Evolutionary conservation across 176 grass and related monocot genomes (phyloP).

Genomic region (Poa pratensis): DNA sequence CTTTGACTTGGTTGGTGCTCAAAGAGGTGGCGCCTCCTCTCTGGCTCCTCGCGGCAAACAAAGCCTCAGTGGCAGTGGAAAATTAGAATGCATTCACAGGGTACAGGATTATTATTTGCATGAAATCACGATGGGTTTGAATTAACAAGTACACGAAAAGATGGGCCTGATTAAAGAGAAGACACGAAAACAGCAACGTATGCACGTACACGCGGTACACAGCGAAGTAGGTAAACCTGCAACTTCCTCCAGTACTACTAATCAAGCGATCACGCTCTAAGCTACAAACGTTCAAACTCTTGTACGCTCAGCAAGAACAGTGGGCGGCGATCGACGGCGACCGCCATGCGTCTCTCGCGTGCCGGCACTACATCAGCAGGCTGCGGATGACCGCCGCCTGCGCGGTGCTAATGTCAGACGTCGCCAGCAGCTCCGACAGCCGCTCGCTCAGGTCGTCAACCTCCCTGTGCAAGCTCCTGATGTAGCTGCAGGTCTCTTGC

Average conservation of each 20-base stretch:
- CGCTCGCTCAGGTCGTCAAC: constrained; percentile 85
- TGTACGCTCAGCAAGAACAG: constrained; percentile 26
- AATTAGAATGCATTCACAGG: not conserved
- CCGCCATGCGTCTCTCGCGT: not conserved
- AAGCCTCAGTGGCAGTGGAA: not conserved
- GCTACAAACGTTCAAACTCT: constrained; percentile 35
- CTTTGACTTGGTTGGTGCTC: not conserved
- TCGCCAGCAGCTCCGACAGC: constrained; percentile 78
- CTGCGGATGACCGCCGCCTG: constrained; percentile 87
- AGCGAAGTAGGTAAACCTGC: constrained; percentile 42
- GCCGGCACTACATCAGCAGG: constrained; percentile 68
- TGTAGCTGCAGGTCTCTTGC: constrained; percentile 94
- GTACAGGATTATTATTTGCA: constrained; percentile 18
- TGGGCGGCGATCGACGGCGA: not conserved
- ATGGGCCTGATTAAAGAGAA: constrained; percentile 29
- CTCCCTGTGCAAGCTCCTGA: constrained; percentile 82
- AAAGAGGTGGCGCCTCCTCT: constrained; percentile 14
- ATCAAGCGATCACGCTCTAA: constrained; percentile 44
- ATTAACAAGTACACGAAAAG: constrained; percentile 35
- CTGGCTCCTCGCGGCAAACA: not conserved
- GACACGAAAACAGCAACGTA: not conserved
- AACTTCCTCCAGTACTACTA: constrained; percentile 33
- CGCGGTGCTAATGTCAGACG: constrained; percentile 72
- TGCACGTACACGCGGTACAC: constrained; percentile 24
- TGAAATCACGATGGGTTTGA: constrained; percentile 10